Percentiles rank a stretch among this genome's conserved stretches.
These are phyloP conservation scores for Incumbomyces lentus DNA, from an alignment of 2,329 filamentous ascomycete genomes.

Conservation along the genomic window DNA sequence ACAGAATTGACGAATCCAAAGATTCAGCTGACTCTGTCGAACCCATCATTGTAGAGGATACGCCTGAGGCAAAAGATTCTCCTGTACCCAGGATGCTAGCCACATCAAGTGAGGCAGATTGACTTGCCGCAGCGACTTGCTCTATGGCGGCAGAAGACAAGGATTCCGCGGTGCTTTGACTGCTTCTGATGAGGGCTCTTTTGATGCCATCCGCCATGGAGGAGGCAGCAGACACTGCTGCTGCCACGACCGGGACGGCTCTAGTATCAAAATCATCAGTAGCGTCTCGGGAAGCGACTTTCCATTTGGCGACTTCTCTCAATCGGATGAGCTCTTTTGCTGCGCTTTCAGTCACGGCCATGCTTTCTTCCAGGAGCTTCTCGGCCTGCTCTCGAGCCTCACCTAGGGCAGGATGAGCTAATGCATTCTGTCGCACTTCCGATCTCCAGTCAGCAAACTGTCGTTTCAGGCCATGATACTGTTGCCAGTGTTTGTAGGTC, in stretches of 20 bases:
- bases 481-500: constrained; percentile 94
- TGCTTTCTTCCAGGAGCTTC: constrained; percentile 65
- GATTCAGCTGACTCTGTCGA: constrained; percentile 22
- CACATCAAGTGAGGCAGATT: not conserved
- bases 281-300: constrained; percentile 63
- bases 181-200: constrained; percentile 21
- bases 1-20: constrained; percentile 23
- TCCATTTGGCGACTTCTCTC: constrained; percentile 77
- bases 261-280: constrained; percentile 70
- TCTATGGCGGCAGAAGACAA: constrained; percentile 24
- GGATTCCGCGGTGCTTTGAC: constrained; percentile 28
- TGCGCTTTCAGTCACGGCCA: constrained; percentile 66
- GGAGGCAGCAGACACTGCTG: constrained; percentile 32
- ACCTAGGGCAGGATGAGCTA: constrained; percentile 60
- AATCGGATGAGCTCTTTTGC: constrained; percentile 70
- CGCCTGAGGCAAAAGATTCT: constrained; percentile 17
- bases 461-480: constrained; percentile 78
- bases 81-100: constrained; percentile 7
- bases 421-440: constrained; percentile 67
- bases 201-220: constrained; percentile 19
- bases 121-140: constrained; percentile 7
- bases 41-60: constrained; percentile 20
- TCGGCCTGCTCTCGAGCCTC: constrained; percentile 57
- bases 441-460: constrained; percentile 76
- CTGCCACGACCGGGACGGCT: constrained; percentile 42